Percentiles rank a stretch among this genome's conserved stretches.
Evolutionary conservation across 805 yeast genomes (phyloP).

Genomic region (Candida caryicola): DNA sequence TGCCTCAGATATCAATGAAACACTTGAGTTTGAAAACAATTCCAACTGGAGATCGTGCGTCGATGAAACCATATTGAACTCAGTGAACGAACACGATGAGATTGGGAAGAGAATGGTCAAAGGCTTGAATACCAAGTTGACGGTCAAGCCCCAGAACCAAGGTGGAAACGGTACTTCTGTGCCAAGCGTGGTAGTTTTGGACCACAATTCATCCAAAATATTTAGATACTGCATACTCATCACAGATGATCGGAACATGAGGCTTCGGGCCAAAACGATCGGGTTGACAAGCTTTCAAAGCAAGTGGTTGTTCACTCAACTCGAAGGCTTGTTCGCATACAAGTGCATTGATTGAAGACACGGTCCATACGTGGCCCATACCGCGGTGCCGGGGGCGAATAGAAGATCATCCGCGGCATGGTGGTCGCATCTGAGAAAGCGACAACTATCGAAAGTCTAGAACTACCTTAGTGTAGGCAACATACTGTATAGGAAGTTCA

Average conservation of each 20-base stretch:
- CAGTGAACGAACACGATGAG: conserved; percentile 42
- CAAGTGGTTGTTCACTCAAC: conserved; percentile 55
- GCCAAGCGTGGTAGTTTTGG: conserved; percentile 13
- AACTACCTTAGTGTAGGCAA: too few species aligned
- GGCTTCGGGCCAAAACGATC: conserved; percentile 59
- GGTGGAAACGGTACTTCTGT: background rate
- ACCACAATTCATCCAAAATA: conserved; percentile 36
- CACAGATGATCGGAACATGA: conserved; percentile 74
- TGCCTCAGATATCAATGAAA: conserved; percentile 67
- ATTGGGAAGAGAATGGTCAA: conserved; percentile 38
- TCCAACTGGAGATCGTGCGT: conserved; percentile 70
- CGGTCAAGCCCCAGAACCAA: conserved; percentile 4
- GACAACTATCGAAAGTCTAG: too few species aligned
- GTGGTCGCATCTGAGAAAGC: too few species aligned
- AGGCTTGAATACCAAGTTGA: conserved; percentile 34
- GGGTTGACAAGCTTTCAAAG: conserved; percentile 56
- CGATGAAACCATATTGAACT: conserved; percentile 64
- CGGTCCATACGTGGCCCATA: too few species aligned
- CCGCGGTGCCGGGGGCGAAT: too few species aligned
- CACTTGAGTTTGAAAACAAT: conserved; percentile 70
- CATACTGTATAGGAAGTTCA: too few species aligned
- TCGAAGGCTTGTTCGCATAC: conserved; percentile 46
- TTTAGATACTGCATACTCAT: conserved; percentile 61
- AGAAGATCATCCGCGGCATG: too few species aligned
- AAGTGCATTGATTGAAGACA: conserved; percentile 49